phyloP scores from a whole-genome alignment of 345 rosid genomes.

The Camelina laxa region DNA sequence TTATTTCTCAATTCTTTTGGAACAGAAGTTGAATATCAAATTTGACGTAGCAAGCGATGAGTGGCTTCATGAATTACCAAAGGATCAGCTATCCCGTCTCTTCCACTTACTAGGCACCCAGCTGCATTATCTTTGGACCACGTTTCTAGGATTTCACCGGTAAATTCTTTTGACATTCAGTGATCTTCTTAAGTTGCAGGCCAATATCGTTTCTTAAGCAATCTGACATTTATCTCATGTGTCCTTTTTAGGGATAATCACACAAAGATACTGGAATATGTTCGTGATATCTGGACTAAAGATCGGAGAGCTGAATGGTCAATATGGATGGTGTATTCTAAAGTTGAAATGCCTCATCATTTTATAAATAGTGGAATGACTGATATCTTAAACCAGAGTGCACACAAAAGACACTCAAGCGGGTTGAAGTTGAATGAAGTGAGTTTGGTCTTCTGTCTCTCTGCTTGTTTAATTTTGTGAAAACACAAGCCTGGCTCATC shows the following conservation, averaged over 20 bases:
- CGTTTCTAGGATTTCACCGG: slow-evolving; percentile 90
- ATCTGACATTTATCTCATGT: slow-evolving; percentile 30
- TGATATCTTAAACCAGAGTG: slow-evolving; percentile 60
- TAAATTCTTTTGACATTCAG: slow-evolving; percentile 27
- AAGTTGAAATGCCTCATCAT: slow-evolving; percentile 95
- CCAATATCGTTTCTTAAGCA: slow-evolving; percentile 5
- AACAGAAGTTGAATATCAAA: slow-evolving; percentile 58
- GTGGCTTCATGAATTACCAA: slow-evolving; percentile 52
- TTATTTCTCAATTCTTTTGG: slow-evolving; percentile 33
- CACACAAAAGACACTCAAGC: slow-evolving; percentile 64
- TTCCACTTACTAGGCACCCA: slow-evolving; percentile 73
- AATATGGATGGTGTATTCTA: slow-evolving; percentile 95
- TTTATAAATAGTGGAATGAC: slow-evolving; percentile 75
- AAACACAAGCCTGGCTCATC: slow-evolving; percentile 29
- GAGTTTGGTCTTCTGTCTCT: slow-evolving; percentile 39
- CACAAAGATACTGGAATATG: slow-evolving; percentile 63
- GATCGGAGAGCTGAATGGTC: slow-evolving; percentile 98
- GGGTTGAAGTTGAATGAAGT: slow-evolving; percentile 67
- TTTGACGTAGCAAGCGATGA: slow-evolving; percentile 50
- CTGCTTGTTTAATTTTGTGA: slow-evolving; percentile 2
- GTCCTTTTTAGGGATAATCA: slow-evolving; percentile 65
- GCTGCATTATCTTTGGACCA: slow-evolving; percentile 70
- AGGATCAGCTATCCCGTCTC: slow-evolving; percentile 55
- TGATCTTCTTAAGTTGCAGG: neutral
- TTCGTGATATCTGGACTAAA: slow-evolving; percentile 73